Conservation (phyloP, 1,284 basidiomycete species). For the Melanopsichium pennsylvanicum region DNA sequence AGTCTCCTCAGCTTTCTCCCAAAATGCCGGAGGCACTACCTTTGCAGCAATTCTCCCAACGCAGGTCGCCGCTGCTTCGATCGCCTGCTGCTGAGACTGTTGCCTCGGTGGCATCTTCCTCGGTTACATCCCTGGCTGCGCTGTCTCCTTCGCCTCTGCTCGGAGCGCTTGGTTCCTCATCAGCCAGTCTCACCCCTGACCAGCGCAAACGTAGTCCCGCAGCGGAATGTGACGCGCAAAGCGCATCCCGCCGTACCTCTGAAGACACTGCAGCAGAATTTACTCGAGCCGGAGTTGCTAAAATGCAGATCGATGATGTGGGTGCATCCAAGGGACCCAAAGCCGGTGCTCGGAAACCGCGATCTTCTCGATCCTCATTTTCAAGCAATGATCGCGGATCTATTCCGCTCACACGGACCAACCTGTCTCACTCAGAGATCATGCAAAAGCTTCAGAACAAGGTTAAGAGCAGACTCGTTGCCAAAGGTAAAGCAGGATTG, state of each 20-base stretch:
- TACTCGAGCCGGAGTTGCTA: conserved; percentile 25
- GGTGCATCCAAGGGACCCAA: background rate
- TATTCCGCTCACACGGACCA: conserved; percentile 9
- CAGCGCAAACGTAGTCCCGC: background rate
- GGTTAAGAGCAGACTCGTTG: conserved; percentile 36
- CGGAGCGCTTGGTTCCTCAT: background rate
- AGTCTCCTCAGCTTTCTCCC: conserved; percentile 30
- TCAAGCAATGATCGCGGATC: conserved; percentile 20
- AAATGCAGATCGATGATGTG: conserved; percentile 37
- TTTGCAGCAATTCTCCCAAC: background rate
- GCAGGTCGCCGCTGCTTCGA: conserved; percentile 2
- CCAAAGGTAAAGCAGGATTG: conserved; percentile 18
- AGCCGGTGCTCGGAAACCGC: conserved; percentile 1
- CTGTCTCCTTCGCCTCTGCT: conserved; percentile 25
- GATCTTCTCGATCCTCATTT: conserved; percentile 24
- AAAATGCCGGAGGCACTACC: conserved; percentile 9
- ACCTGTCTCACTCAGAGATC: conserved; percentile 38
- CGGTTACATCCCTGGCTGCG: conserved; percentile 9
- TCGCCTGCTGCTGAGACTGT: conserved; percentile 20
- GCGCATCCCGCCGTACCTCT: conserved; percentile 8
- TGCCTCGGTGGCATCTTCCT: conserved; percentile 14
- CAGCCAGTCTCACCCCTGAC: conserved; percentile 2
- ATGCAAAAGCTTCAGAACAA: conserved; percentile 41
- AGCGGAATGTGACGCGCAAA: background rate
- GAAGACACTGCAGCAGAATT: conserved; percentile 27